Base-by-base conservation (phyloP, 352 stramenopile species). In the Phytophthora tubulina region DNA sequence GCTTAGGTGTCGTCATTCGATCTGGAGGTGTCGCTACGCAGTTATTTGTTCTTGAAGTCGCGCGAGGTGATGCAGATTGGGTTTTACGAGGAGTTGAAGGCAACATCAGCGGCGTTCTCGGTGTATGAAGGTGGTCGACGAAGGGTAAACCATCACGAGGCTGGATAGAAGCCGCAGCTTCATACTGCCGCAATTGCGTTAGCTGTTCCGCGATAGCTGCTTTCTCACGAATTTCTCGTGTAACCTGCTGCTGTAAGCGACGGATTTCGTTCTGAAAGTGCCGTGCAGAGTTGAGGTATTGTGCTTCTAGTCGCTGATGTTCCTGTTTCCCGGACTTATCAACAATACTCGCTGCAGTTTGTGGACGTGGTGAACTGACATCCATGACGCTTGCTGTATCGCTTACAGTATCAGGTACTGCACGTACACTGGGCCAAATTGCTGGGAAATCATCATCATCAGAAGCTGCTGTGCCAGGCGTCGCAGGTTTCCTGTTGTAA, bases 231-330 rank as follows among this genome's bases (percentile, higher is more conserved):
- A 63, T 80, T 63, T 94, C 87, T 10, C 75, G 78, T 1, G 71
- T 58, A 11, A 94, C 67, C 58, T 94, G 85, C 57, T 84, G 73
- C 58, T 90, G 82, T 17, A 94, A 51, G 3, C 87, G 82, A 45
- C 78, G 78, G 56, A 94, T 90, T 62, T 93, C 84, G 32, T 85
- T 89, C 56, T 93, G 82, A 42, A 81, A 87, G 45, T 94, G 87
- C 3, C 79, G 79, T 36, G 64, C 67, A 2, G 81, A 77, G 38
- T 82, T 88, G 32, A 84, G 54, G 10, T 82, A 78, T 38, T 55
- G 53, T 3, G 58, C 48, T 65, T 68, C 59, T n/a, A 63, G 51
- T 2, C 48, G 53, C 41, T 53, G 63, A 2, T 31, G 54, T 39
- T 63, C 59, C 31, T 62, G 70, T 42, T 54, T 70, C 0, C 60